Base-by-base conservation (phyloP, 441 rosid genomes). In the Manihot esculenta region DNA sequence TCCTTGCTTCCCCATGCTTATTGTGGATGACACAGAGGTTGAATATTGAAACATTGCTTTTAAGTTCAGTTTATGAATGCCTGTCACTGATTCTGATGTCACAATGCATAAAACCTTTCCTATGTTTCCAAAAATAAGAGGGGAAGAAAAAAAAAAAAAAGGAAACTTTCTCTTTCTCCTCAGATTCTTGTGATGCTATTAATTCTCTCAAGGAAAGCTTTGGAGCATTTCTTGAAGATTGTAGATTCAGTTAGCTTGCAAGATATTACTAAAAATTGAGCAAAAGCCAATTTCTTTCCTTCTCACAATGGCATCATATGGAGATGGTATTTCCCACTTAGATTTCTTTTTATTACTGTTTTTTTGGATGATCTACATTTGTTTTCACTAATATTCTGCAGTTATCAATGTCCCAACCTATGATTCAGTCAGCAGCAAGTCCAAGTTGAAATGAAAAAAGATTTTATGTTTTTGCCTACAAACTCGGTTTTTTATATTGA, bases 141-240 rank as follows among this genome's bases (percentile, higher is more conserved):
- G 35, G 35, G 35, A 30, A 4, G 35, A 4, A 30, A 30, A 30
- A 30, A 30, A 30, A 30, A 1, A 4, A 30, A 30, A 30, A 4
- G n/a, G n/a, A n/a, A n/a, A n/a, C n/a, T n/a, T n/a, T n/a, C n/a
- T n/a, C n/a, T n/a, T n/a, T n/a, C n/a, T n/a, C n/a, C n/a, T n/a
- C n/a, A n/a, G n/a, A n/a, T n/a, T n/a, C n/a, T n/a, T n/a, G n/a
- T n/a, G n/a, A n/a, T n/a, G n/a, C n/a, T n/a, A n/a, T n/a, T n/a
- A n/a, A n/a, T n/a, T n/a, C n/a, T n/a, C n/a, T n/a, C n/a, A n/a
- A 86, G 94, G 87, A 89, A 89, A 81, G 85, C 97, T 3, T 78
- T 86, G 68, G 88, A 84, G 51, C 80, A 87, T 61, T 93, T 93
- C 84, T 72, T 88, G 76, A 87, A 84, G 82, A 72, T 77, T 53